Evolutionary conservation across 1,284 basidiomycete genomes (phyloP).

Genomic region (Athelia psychrophila): DNA sequence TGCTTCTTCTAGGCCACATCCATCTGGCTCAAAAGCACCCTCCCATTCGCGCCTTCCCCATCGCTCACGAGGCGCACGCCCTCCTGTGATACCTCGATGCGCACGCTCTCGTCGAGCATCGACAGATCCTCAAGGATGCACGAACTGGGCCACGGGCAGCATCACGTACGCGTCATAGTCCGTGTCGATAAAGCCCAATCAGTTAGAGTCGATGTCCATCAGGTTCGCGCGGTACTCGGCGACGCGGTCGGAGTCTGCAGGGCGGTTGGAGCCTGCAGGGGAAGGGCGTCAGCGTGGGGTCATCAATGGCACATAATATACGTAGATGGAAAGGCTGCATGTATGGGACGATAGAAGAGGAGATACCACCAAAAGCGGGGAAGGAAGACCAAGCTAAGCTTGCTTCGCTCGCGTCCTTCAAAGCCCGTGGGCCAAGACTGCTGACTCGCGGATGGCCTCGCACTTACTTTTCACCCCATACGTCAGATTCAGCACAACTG

Average conservation of each 20-base stretch:
- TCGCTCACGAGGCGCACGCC: slow-evolving; percentile 92
- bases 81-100: slow-evolving; percentile 96
- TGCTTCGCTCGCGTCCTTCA: no score
- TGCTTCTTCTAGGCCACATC: slow-evolving; percentile 56
- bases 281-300: no score
- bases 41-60: slow-evolving; percentile 90
- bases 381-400: no score
- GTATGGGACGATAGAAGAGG: no score
- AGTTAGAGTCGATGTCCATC: slow-evolving; percentile 98
- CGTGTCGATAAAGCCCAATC: slow-evolving; percentile 96
- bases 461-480: no score
- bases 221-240: slow-evolving; percentile 99
- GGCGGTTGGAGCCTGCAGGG: slow-evolving; percentile 75
- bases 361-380: no score
- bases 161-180: slow-evolving; percentile 94
- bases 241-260: slow-evolving; percentile 91
- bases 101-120: slow-evolving; percentile 93
- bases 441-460: no score
- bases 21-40: slow-evolving; percentile 81
- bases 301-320: no score
- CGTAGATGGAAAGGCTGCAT: no score
- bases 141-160: slow-evolving; percentile 86
- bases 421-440: no score
- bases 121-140: slow-evolving; percentile 91
- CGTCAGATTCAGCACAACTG: slow-evolving; percentile 84